Base-by-base conservation (phyloP, 257 asterid species). In the Solanum chilense region DNA sequence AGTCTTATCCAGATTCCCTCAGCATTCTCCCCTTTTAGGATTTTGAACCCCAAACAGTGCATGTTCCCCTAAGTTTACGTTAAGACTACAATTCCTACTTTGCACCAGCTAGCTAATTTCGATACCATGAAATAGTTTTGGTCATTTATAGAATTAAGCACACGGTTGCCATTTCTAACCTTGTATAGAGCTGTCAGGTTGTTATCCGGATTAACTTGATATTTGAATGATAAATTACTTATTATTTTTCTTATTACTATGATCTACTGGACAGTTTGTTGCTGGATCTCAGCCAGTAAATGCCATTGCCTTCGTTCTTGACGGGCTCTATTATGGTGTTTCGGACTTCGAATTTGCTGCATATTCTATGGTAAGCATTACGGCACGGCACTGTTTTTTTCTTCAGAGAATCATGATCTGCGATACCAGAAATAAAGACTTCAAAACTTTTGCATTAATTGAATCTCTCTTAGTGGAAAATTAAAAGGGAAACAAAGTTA, bases 241-340 rank as follows among this genome's bases (percentile, higher is more conserved):
- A 31, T 3, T 49, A 49, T 45, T 81, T 29, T 49, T 81, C 69
- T 47, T 81, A 49, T 81, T 81, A 49, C 58, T 81, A 52, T 81
- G 47, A 20, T 49, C 49, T 84, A 29, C 12, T 68, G 75, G 77
- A 56, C 88, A 97, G 98, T 95, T 97, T 90, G 98, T 97, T 83
- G 98, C 96, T 58, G 98, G 93, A 85, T 90, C 98, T 88, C 99
- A 97, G 90, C 98, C 99, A 5, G 89, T 95, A 91, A 97, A 97
- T 90, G 99, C 99, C 70, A 87, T 95, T 69, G 99, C 98, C 75
- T 97, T 97, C 91, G 99, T 97, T 86, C 92, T 95, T 85, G 99
- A 97, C 80, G 99, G 99, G 82, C 97, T 97, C 58, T 97, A 97
- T 87, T 97, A 95, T 85, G 99, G 99, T 89, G 98, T 97, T 89